phyloP scores from a whole-genome alignment of 352 stramenopile genomes.

The Globisporangium solare region DNA sequence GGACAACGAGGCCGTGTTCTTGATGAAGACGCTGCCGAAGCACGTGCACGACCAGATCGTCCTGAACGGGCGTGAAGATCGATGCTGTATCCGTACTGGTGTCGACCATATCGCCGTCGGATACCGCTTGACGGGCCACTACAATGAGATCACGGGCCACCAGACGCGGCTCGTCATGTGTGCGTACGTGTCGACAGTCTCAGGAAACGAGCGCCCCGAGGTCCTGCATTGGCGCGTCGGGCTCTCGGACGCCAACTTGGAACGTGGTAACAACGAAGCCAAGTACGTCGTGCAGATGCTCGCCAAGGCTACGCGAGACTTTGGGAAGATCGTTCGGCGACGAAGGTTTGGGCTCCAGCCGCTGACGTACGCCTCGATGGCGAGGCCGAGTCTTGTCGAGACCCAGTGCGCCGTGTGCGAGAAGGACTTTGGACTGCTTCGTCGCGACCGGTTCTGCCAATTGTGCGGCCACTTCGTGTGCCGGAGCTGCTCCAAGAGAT shows the following conservation, averaged over 20 bases:
- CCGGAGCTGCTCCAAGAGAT: conserved; percentile 57
- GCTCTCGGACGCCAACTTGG: not conserved
- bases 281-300: conserved; percentile 52
- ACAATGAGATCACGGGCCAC: conserved; percentile 42
- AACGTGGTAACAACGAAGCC: conserved; percentile 25
- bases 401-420: conserved; percentile 42
- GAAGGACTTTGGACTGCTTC: conserved; percentile 47
- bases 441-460: conserved; percentile 55
- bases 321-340: conserved; percentile 51
- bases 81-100: conserved; percentile 24
- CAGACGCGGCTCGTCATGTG: conserved; percentile 56
- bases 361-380: conserved; percentile 37
- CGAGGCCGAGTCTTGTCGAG: conserved; percentile 19
- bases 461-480: conserved; percentile 60
- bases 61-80: not conserved
- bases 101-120: conserved; percentile 61
- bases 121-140: conserved; percentile 49
- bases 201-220: conserved; percentile 7
- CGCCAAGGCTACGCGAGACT: conserved; percentile 39
- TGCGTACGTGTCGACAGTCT: conserved; percentile 32
- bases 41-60: conserved; percentile 37
- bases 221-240: conserved; percentile 15
- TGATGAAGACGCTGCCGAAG: conserved; percentile 57
- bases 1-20: conserved; percentile 50
- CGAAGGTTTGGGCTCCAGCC: conserved; percentile 50